Percentiles rank a stretch among this genome's conserved stretches.
Evolutionary conservation across 2,329 filamentous ascomycete species (phyloP).

Genomic region (Chrysoporthe austroafricana): DNA sequence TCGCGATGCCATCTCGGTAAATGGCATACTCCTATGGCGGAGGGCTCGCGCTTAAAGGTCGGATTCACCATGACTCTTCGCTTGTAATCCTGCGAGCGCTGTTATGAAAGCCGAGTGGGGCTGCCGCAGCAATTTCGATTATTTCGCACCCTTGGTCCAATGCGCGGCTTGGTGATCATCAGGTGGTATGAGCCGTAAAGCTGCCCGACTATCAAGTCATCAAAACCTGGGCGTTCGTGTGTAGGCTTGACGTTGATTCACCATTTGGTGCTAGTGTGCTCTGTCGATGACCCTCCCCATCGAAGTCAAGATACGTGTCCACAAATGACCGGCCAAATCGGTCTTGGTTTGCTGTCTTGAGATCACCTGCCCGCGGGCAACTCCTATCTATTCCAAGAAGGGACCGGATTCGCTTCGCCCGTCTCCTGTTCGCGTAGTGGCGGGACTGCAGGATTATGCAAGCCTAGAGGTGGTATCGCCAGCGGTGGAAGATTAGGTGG

Average conservation of each 20-base stretch:
- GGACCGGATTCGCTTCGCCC: background rate
- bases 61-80: background rate
- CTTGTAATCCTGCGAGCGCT: background rate
- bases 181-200: background rate
- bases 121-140: background rate
- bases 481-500: conserved; percentile 36
- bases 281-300: background rate
- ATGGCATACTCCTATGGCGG: background rate
- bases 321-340: background rate
- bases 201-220: background rate
- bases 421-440: background rate
- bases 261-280: background rate
- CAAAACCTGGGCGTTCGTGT: background rate
- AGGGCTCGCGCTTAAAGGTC: background rate
- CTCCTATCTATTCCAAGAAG: background rate
- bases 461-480: conserved; percentile 34
- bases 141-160: background rate
- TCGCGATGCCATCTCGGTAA: background rate
- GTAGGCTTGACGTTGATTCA: background rate
- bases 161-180: background rate
- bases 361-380: background rate
- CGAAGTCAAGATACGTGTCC: background rate
- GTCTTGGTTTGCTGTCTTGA: background rate
- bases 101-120: background rate
- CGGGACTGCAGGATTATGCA: conserved; percentile 19